Percentiles rank a stretch among this genome's conserved stretches.
Evolutionary conservation across 1,284 basidiomycete genomes (phyloP).

Genomic region (Cystobasidium sp.): DNA sequence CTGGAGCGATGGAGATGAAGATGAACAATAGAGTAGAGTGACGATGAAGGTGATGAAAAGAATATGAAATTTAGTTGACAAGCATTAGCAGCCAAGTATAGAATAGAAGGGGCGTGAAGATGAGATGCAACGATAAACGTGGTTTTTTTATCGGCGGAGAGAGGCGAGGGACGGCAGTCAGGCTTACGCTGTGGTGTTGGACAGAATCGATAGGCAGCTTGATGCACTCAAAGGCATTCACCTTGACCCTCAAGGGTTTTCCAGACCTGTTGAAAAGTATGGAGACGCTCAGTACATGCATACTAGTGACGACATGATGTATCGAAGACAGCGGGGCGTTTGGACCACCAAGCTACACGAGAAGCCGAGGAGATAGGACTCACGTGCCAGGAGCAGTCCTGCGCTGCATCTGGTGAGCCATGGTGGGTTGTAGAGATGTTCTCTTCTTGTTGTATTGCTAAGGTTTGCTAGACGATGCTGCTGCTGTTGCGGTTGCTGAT

Average conservation of each 20-base stretch:
- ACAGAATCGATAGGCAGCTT: neutral
- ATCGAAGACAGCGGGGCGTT: neutral
- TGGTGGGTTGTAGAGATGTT: neutral
- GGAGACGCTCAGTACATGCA: neutral
- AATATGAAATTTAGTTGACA: neutral
- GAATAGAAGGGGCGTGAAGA: neutral
- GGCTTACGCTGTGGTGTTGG: conserved; percentile 12
- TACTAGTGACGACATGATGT: neutral
- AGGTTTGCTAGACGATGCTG: neutral
- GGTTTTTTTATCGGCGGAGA: neutral
- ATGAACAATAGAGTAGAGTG: neutral
- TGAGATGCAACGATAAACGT: neutral
- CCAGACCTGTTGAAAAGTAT: neutral
- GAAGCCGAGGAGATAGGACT: neutral
- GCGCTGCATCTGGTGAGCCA: conserved; percentile 8
- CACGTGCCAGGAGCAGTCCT: conserved; percentile 14
- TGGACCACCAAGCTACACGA: conserved; percentile 5
- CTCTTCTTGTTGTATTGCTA: neutral
- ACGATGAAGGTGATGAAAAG: neutral
- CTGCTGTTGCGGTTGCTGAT: neutral
- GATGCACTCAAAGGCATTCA: conserved; percentile 7
- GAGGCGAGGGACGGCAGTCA: neutral
- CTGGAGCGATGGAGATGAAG: neutral
- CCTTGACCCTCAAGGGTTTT: neutral
- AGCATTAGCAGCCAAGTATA: neutral